These are phyloP conservation scores for Eimeria praecox DNA, from an alignment of 169 alveolate species.

Conservation along the genomic window DNA sequence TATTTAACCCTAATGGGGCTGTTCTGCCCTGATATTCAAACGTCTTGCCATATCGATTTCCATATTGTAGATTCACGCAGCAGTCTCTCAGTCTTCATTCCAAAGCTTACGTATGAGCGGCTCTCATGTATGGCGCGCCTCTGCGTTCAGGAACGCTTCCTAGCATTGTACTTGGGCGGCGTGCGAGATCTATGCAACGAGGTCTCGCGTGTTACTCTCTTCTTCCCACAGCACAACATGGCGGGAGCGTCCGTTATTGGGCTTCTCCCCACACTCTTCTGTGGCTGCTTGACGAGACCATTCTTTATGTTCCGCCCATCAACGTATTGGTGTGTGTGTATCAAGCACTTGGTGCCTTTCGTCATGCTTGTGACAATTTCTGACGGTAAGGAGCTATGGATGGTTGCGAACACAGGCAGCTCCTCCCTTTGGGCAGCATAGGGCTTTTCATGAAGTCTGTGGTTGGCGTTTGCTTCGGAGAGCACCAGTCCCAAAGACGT, in stretches of 20 bases:
- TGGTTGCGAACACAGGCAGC: not conserved
- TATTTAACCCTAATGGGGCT: not conserved
- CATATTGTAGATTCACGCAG: not conserved
- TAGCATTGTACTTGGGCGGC: conserved; percentile 61
- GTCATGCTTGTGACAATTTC: conserved; percentile 63
- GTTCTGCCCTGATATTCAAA: not conserved
- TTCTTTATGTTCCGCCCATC: conserved; percentile 65
- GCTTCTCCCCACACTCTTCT: conserved; percentile 34
- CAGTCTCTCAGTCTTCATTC: not conserved
- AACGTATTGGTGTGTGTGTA: conserved; percentile 68
- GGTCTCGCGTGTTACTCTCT: conserved; percentile 59
- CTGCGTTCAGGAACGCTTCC: conserved; percentile 68
- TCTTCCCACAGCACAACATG: conserved; percentile 64
- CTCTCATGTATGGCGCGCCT: no score
- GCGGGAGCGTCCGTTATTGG: conserved; percentile 9
- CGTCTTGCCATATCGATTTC: not conserved
- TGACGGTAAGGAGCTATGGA: conserved; percentile 39
- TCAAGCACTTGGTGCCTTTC: conserved; percentile 68
- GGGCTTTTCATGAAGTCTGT: not conserved
- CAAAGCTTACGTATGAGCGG: no score
- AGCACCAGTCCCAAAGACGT: no score
- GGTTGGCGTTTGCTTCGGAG: not conserved
- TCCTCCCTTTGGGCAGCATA: not conserved
- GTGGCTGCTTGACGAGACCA: conserved; percentile 57
- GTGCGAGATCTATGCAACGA: conserved; percentile 49